Evolutionary conservation across 257 asterid species (phyloP), one percentile per base, ranked within the genome.

Genomic region (Lavandula angustifolia): DNA sequence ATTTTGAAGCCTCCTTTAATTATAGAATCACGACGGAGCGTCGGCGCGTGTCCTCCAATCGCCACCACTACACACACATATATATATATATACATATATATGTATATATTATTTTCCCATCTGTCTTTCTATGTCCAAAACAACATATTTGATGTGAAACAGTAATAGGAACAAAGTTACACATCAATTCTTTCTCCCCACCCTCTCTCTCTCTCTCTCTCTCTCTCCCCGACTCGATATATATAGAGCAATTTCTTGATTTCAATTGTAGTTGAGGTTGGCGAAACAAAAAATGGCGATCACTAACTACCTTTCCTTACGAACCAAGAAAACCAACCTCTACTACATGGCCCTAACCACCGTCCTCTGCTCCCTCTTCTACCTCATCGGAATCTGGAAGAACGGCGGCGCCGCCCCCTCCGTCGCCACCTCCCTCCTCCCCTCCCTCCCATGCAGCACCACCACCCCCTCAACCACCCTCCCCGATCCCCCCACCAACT

Each of bases 361-460:
- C 68, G 66, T 82, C 67, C 81, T 91, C 50, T 91, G 94, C 73
- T 84, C 95, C 54, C 2, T 80, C 43, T 83, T 78, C 69, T 91
- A 91, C 70, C 79, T 91, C 70, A 53, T 75, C 85, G 96, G 94
- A 71, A 60, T 86, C 69, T 88, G 86, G 87, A 80, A 75, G 33
- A 82, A 86, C 83, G 72, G 91, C 73, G 83, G 80, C 84, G 27
- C 27, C 71, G 7, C 64, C 79, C 6, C 78, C 54, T 2, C 77
- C 72, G 8, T 73, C 73, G 10, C 62, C 73, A 34, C 66, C 50
- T 9, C 49, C 72, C 14, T 76, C 76, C 63, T 72, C 69, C 68
- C 80, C 52, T 31, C 70, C 48, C 62, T 79, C 12, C 66, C 88
- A 56, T 90, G 97, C 84, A 70, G 3, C 69, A 22, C 27, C 3